These are phyloP conservation scores for Epichloe scottii DNA, from an alignment of 2,329 filamentous ascomycete genomes.

Conservation along the genomic window DNA sequence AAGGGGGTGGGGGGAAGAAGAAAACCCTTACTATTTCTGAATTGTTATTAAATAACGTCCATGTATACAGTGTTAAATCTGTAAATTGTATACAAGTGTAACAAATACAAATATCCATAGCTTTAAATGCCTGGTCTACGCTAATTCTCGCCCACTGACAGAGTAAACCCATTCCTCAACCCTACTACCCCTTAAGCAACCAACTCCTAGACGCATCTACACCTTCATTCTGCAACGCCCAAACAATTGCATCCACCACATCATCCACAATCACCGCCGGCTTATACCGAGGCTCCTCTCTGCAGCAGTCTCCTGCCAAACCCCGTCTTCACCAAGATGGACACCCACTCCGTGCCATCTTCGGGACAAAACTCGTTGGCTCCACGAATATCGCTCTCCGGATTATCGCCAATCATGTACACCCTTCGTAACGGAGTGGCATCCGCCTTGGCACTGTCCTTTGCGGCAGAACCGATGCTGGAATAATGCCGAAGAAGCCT, in stretches of 20 bases:
- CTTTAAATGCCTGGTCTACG: no score
- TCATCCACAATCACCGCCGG: slow-evolving; percentile 59
- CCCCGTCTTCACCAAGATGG: slow-evolving; percentile 67
- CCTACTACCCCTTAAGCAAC: slow-evolving; percentile 8
- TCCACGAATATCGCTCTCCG: slow-evolving; percentile 79
- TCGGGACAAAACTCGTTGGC: slow-evolving; percentile 63
- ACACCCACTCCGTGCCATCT: slow-evolving; percentile 60
- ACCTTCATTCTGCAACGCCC: slow-evolving; percentile 52
- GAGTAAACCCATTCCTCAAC: no score
- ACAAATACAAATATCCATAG: no score
- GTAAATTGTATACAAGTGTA: no score
- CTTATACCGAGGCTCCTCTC: slow-evolving; percentile 40
- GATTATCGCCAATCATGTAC: slow-evolving; percentile 91
- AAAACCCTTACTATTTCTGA: no score
- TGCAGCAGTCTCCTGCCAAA: slow-evolving; percentile 40
- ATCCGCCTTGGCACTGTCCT: slow-evolving; percentile 14
- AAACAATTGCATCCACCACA: slow-evolving; percentile 65
- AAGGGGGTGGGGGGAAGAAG: no score
- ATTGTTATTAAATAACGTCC: no score
- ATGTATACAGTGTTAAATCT: no score
- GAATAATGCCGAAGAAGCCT: slow-evolving; percentile 43
- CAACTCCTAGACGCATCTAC: slow-evolving; percentile 22
- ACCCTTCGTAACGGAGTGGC: slow-evolving; percentile 60
- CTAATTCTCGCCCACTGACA: no score
- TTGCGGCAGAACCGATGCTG: slow-evolving; percentile 12